Percentiles rank a stretch among this genome's conserved stretches.
These are phyloP conservation scores for Aquanectria penicillioides DNA, from an alignment of 2,329 filamentous ascomycete genomes.

Conservation along the genomic window DNA sequence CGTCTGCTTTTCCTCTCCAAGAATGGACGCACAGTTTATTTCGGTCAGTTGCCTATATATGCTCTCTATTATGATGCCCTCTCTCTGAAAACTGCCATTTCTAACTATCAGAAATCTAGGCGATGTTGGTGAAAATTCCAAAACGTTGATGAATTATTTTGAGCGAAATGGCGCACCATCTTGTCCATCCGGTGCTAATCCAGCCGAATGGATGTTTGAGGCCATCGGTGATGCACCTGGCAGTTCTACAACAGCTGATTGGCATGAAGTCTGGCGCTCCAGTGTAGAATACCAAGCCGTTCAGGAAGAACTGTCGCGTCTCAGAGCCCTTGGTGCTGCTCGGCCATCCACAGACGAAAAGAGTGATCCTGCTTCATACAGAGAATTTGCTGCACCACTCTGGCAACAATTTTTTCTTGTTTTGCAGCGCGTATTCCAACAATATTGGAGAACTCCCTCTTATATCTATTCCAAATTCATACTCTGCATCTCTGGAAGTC, in stretches of 20 bases:
- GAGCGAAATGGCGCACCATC: conserved; percentile 72
- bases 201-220: conserved; percentile 60
- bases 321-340: conserved; percentile 53
- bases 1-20: conserved; percentile 60
- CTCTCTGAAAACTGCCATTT: too few species aligned
- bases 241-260: conserved; percentile 67
- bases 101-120: conserved; percentile 76
- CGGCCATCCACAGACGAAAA: neutral
- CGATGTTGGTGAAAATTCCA: conserved; percentile 76
- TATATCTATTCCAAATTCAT: conserved; percentile 86
- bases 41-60: conserved; percentile 6
- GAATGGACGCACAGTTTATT: conserved; percentile 28
- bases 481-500: conserved; percentile 59
- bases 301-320: conserved; percentile 63
- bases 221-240: conserved; percentile 69
- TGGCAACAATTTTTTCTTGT: conserved; percentile 72
- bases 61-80: conserved; percentile 56
- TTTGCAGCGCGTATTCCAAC: conserved; percentile 77
- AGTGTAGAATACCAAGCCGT: conserved; percentile 65
- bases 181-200: conserved; percentile 76
- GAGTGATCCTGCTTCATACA: neutral
- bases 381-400: conserved; percentile 64
- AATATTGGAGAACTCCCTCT: conserved; percentile 88
- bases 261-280: conserved; percentile 67
- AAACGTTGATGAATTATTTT: conserved; percentile 76